Base-by-base conservation (phyloP, 352 stramenopile genomes). In the Globisporangium cylindrosporum region DNA sequence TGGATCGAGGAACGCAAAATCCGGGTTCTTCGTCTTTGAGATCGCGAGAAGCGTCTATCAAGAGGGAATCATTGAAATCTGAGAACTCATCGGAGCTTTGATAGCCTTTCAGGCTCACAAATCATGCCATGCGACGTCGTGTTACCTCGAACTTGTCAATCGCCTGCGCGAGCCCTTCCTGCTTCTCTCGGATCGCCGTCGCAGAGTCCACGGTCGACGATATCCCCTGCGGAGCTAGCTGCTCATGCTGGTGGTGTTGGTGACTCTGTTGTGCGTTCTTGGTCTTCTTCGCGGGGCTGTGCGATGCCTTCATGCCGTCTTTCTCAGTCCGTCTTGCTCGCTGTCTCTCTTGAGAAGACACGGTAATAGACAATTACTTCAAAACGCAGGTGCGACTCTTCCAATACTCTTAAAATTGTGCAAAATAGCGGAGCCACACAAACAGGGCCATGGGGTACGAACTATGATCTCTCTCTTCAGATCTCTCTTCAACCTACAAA, bases 1-100 rank as follows among this genome's bases (percentile, higher is more conserved):
- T 10, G 70, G 59, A 38, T 77, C 70, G 22, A 91, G 62, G 27
- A 73, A 82, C 14, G 56, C 74, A 68, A 90, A 91, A 59, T 91
- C 78, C 1, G 74, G 62, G n/a, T 80, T 79, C 5, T 72, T 78
- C 0, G 62, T 68, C 46, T 67, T 62, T 1, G 72, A 66, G 15
- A 83, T 74, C 15, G 68, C 60, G 1, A 88, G 63, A n/a, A 86
- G 51, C 2, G 79, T 65, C 77, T 84, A 51, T 49, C 20, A 1
- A 53, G 22, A 14, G 63, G 10, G 27, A 18, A 20, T 9, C 1
- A 41, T 29, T 4, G 27, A 10, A 7, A 15, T 2, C 20, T 43
- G 25, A 25, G 27, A 34, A 54, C 2, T 22, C 12, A 14, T 22
- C 4, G 12, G 25, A n/a, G 24, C 51, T 10, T 20, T 34, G 51